Base-by-base conservation (phyloP, 371 early-diverging fungal species). In the Cokeromyces recurvatus region DNA sequence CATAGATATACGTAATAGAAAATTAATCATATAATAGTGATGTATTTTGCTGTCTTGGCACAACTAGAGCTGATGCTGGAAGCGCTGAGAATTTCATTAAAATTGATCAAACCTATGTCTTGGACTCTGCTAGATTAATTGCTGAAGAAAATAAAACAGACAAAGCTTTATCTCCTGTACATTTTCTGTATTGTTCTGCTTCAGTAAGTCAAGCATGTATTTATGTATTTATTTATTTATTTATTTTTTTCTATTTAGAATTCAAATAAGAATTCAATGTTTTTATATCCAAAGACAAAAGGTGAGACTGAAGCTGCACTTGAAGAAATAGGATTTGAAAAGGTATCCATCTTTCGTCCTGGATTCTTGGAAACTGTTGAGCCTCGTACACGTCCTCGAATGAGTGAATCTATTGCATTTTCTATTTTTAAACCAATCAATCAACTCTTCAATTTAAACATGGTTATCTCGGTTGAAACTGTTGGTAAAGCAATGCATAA, bases 91-190 rank as follows among this genome's bases (percentile, higher is more conserved):
- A 64, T 5, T 91, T 89, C 50, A 53, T 61, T 43, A 79, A 76
- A 53, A 84, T 90, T 44, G 91, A 90, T 49, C 89, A 88, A 45
- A 79, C 75, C 23, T 89, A 88, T 38, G 83, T 82, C 3, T 43
- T 88, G 6, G 71, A 80, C 25, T 64, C 86, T 11, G 86, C 86
- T 12, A 81, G 80, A 32, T 43, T 74, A 3, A 64, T 83, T 38
- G 73, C 68, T 34, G 81, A 75, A 70, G 77, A 80, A 35, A 87
- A 86, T 60, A 66, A 25, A 32, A 43, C n/a, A 4, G 58, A 62
- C 25, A 56, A 54, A 25, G 57, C 57, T 1, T 40, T 64, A 2
- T 59, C 69, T 23, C 68, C 71, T 27, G 72, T 81, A 7, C 86
- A 86, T 48, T 88, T 78, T 46, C 53, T 87, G 1, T 81, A 87